Evolutionary conservation across 1,284 basidiomycete genomes (phyloP), one percentile per base, ranked within the genome.

Genomic region (Rhodotorula sp.): DNA sequence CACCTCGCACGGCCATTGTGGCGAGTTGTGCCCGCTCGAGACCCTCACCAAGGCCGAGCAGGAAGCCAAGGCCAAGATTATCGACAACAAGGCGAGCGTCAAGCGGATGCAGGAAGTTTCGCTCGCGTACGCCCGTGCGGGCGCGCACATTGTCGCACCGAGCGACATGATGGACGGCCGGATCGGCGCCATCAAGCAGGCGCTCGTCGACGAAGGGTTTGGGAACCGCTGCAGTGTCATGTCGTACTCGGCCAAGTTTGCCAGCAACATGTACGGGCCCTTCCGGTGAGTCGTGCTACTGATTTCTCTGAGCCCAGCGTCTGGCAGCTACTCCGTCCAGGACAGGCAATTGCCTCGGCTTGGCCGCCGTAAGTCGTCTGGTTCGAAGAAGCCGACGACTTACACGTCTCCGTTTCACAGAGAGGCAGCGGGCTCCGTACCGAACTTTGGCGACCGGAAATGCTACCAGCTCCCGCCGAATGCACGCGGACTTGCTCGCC

Each of bases 191-290:
- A 99, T 99, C 83, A 99, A 98, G 82, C 84, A 87, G 54, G 87
- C 85, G 2, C 84, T 99, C 68, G 90, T 97, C 69, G 88, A 92
- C 71, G 86, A 86, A 54, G 92, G 93, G 19, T 85, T 88, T 62
- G 93, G 88, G 5, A 97, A 95, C 83, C 86, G 88, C 78, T 90
- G 92, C 79, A 91, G 91, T 6, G 85, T 99, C 54, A 99, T 99
- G 97, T 89, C 90, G 60, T 99, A 99, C 81, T 91, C 92, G n/a
- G 97, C 97, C 71, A 99, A 99, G 82, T 99, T 99, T 79, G 94
- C 97, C 1, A 95, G 92, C 77, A 86, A 88, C n/a, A 82, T 99
- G 67, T 99, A 99, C 79, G 97, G 97, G 0, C 97, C 97, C 0
- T 99, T 99, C 87, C 85, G 94, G 91, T 92, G 75, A 74, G 86